phyloP scores from a whole-genome alignment of 2,329 filamentous ascomycete genomes.

The Xylariaceae sp. region DNA sequence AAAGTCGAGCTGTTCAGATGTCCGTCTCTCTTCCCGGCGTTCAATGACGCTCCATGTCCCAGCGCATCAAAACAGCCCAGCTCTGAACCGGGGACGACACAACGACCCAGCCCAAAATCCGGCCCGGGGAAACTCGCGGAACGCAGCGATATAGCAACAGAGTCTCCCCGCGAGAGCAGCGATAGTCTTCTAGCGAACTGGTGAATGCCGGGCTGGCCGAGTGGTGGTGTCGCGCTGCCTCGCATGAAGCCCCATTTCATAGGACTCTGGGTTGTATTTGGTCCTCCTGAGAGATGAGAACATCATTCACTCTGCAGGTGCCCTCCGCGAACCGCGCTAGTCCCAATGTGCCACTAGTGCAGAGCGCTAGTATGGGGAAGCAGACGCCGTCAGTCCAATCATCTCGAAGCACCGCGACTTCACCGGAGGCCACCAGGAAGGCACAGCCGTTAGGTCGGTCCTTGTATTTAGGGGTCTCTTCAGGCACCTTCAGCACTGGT shows the following conservation, averaged over 20 bases:
- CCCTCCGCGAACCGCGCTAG: slow-evolving; percentile 8
- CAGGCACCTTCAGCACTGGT: too few species aligned
- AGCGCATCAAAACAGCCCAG: slow-evolving; percentile 1
- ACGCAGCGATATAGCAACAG: background rate
- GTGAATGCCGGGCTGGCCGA: background rate
- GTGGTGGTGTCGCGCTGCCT: slow-evolving; percentile 1
- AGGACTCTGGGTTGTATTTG: background rate
- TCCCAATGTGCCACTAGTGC: slow-evolving; percentile 7
- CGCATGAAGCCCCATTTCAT: slow-evolving; percentile 13
- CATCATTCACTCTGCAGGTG: slow-evolving; percentile 5
- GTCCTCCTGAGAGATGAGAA: slow-evolving; percentile 4
- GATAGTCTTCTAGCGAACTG: background rate
- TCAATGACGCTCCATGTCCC: slow-evolving; percentile 9
- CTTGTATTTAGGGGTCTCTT: too few species aligned
- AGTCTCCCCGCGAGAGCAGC: background rate
- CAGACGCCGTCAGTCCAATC: slow-evolving; percentile 11
- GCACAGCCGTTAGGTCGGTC: too few species aligned
- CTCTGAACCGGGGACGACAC: slow-evolving; percentile 1
- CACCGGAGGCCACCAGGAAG: background rate
- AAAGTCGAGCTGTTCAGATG: slow-evolving; percentile 6
- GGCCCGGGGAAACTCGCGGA: slow-evolving; percentile 7
- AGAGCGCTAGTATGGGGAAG: background rate
- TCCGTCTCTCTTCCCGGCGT: slow-evolving; percentile 7
- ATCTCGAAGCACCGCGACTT: slow-evolving; percentile 1
- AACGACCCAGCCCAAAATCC: slow-evolving; percentile 3